Evolutionary conservation across 257 asterid species (phyloP), one percentile per base, ranked within the genome.

Genomic region (Anisodus acutangulus): DNA sequence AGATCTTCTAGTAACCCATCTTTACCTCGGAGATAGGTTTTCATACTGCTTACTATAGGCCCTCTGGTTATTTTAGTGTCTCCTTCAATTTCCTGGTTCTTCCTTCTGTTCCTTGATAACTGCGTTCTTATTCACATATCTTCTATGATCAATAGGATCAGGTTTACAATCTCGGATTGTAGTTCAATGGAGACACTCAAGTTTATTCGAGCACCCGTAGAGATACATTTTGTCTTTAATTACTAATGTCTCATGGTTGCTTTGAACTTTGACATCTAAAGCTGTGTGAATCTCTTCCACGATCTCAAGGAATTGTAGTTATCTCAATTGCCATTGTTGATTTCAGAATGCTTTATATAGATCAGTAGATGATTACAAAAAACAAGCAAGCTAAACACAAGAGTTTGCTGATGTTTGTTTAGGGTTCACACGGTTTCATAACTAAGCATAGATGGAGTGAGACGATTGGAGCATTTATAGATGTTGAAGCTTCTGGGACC

Each of bases 371-470:
- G 81, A 74, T 22, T 49, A 5, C 13, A 49, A n/a, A 74, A n/a
- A 22, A 39, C 59, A 49, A 49, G 62, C 12, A 74, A 49, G 60
- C 49, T 49, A 53, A 53, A 15, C 41, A 26, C 4, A 51, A 51
- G 81, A 26, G 26, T 78, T 53, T 51, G 43, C 22, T 53, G 64
- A 78, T 74, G 47, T 31, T 63, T 78, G 86, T 87, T 86, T 88
- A 97, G 99, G 99, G 99, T 82, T 93, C 99, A 26, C 99, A 97
- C 86, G 99, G 99, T 85, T 97, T 97, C 89, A 93, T 95, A 92
- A 97, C 97, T 81, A 91, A 98, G 10, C 94, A 97, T 88, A 94
- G 92, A 87, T 97, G 99, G 99, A 90, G 91, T 59, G 94, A 93
- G 86, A 92, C 95, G n/a, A 79, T 97, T 70, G 98, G 98, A 82